These are phyloP conservation scores for Phialocephala sp. DNA, from an alignment of 2,329 filamentous ascomycete genomes.

Conservation along the genomic window DNA sequence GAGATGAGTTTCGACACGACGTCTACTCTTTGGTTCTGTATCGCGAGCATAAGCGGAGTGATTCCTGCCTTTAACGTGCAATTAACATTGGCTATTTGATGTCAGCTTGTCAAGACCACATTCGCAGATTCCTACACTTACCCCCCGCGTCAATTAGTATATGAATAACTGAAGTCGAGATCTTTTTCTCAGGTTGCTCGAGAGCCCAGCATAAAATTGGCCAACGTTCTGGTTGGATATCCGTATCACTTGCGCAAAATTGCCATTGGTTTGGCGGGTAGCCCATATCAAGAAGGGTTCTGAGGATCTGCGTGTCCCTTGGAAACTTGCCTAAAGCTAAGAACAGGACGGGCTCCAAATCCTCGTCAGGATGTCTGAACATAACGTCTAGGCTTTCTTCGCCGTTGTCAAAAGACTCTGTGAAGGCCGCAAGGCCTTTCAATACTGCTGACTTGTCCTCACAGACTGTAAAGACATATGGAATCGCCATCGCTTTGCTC, in stretches of 20 bases:
- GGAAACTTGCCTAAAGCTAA: slow-evolving; percentile 61
- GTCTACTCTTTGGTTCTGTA: slow-evolving; percentile 24
- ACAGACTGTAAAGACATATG: slow-evolving; percentile 56
- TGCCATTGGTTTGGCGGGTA: slow-evolving; percentile 50
- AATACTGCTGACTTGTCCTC: slow-evolving; percentile 55
- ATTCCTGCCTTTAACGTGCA: slow-evolving; percentile 24
- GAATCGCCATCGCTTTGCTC: slow-evolving; percentile 59
- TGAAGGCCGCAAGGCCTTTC: slow-evolving; percentile 57
- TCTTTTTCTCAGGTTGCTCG: slow-evolving; percentile 66
- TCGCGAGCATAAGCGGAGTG: slow-evolving; percentile 28
- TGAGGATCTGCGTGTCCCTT: slow-evolving; percentile 56
- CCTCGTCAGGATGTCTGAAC: slow-evolving; percentile 52
- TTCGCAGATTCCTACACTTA: slow-evolving; percentile 25
- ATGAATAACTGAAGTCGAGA: slow-evolving; percentile 63
- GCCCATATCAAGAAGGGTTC: slow-evolving; percentile 60
- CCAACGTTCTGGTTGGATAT: slow-evolving; percentile 51
- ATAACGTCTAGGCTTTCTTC: slow-evolving; percentile 54
- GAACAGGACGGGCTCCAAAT: slow-evolving; percentile 54
- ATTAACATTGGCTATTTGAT: slow-evolving; percentile 25
- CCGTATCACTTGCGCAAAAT: slow-evolving; percentile 9
- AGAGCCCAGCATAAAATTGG: slow-evolving; percentile 66
- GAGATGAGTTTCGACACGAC: slow-evolving; percentile 53
- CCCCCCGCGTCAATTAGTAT: slow-evolving; percentile 56
- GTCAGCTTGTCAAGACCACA: slow-evolving; percentile 6
- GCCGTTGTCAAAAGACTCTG: slow-evolving; percentile 58